These are phyloP conservation scores for Phialophora verrucosa DNA, from an alignment of 2,329 filamentous ascomycete species.

Conservation along the genomic window DNA sequence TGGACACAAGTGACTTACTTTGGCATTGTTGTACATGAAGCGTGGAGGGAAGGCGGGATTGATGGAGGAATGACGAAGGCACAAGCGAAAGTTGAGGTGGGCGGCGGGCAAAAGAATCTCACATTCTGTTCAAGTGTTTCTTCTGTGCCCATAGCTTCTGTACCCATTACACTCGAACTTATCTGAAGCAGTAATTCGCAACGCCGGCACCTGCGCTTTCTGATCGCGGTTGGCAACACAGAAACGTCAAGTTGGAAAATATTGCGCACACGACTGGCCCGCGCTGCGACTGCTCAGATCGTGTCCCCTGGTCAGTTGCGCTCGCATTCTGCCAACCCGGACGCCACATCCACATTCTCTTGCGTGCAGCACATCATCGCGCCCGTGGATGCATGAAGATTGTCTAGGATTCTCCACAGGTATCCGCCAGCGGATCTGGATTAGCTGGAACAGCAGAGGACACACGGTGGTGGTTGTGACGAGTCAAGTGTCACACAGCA, in stretches of 20 bases:
- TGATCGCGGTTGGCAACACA: conserved; percentile 28
- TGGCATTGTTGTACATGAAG: conserved; percentile 5
- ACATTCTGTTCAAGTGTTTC: neutral
- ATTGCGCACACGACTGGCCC: conserved; percentile 13
- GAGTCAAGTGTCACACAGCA: conserved; percentile 28
- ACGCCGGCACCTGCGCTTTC: conserved; percentile 27
- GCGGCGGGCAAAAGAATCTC: neutral
- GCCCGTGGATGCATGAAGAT: neutral
- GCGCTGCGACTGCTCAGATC: conserved; percentile 17
- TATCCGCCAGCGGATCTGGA: neutral
- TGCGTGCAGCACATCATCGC: conserved; percentile 13
- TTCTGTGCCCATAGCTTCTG: neutral
- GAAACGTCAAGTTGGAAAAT: conserved; percentile 15
- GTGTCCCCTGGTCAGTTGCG: conserved; percentile 5
- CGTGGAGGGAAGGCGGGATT: neutral
- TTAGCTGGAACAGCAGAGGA: conserved; percentile 12
- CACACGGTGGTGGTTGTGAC: neutral
- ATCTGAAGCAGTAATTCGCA: conserved; percentile 5
- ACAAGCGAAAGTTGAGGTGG: neutral
- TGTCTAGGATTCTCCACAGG: conserved; percentile 9
- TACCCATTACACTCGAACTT: neutral
- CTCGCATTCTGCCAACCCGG: conserved; percentile 11
- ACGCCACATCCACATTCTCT: conserved; percentile 13
- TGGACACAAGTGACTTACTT: neutral
- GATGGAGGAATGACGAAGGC: neutral